Conservation (phyloP, 1,284 basidiomycete genomes). For the Apiotrichum siamense region DNA sequence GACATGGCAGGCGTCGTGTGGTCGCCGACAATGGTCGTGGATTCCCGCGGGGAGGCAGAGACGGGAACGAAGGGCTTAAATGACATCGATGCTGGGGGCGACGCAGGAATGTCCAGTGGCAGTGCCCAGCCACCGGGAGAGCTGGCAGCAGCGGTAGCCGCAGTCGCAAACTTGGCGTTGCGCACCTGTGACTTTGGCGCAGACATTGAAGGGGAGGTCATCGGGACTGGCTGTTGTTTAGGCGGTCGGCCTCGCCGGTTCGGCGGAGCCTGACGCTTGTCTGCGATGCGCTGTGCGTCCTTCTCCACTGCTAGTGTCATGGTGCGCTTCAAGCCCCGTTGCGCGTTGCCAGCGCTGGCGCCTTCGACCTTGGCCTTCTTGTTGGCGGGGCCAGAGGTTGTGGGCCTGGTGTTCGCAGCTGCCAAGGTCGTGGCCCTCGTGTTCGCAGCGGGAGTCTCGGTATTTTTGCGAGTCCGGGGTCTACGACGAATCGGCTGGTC, state of each 20-base stretch:
- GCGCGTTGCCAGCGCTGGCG: constrained; percentile 10
- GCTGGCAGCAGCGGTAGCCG: constrained; percentile 18
- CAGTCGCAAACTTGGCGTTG: constrained; percentile 13
- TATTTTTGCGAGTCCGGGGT: too few relatives aligned
- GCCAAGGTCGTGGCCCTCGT: too few relatives aligned
- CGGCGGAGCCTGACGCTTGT: constrained; percentile 7
- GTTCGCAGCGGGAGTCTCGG: too few relatives aligned
- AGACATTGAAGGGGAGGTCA: constrained; percentile 28
- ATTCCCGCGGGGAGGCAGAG: too few relatives aligned
- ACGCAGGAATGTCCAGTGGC: not conserved
- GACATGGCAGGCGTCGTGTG: too few relatives aligned
- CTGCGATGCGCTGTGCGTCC: constrained; percentile 36
- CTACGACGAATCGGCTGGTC: not conserved
- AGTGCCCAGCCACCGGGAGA: constrained; percentile 29
- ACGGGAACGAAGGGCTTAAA: too few relatives aligned
- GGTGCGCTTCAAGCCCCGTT: constrained; percentile 32
- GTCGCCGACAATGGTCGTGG: too few relatives aligned
- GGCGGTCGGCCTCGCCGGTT: not conserved
- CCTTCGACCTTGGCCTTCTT: not conserved
- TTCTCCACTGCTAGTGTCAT: constrained; percentile 37
- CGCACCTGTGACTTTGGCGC: constrained; percentile 13
- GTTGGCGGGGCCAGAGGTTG: not conserved
- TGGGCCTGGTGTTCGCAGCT: too few relatives aligned
- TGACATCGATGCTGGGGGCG: not conserved
- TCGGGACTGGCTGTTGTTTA: constrained; percentile 19